Evolutionary conservation across 2,329 filamentous ascomycete species (phyloP).

Genomic region (Arthroderma sp.): DNA sequence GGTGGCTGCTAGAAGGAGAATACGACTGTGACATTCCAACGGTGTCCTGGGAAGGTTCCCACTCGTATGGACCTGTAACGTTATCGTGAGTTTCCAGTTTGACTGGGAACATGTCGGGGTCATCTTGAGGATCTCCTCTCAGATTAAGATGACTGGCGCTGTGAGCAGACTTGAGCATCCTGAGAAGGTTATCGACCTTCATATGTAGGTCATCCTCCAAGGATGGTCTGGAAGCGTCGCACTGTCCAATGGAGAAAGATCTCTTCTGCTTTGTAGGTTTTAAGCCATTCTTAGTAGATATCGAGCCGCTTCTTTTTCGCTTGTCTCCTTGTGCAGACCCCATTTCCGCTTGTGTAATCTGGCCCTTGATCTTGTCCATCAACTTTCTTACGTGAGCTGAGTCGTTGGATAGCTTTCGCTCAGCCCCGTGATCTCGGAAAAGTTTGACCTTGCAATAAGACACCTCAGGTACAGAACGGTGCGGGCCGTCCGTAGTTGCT

Average conservation of each 20-base stretch:
- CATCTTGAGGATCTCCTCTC: slow-evolving; percentile 32
- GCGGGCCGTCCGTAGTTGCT: slow-evolving; percentile 8
- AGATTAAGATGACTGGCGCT: slow-evolving; percentile 30
- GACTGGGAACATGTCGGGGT: slow-evolving; percentile 33
- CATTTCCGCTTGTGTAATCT: slow-evolving; percentile 62
- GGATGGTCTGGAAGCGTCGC: slow-evolving; percentile 30
- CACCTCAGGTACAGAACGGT: slow-evolving; percentile 31
- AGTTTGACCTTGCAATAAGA: slow-evolving; percentile 96
- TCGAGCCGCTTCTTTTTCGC: slow-evolving; percentile 45
- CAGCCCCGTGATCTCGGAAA: slow-evolving; percentile 89
- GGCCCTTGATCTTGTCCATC: slow-evolving; percentile 90
- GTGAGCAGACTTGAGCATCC: slow-evolving; percentile 34
- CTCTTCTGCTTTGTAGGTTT: slow-evolving; percentile 77
- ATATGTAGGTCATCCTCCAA: slow-evolving; percentile 33
- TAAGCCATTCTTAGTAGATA: slow-evolving; percentile 15
- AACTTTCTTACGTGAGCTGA: slow-evolving; percentile 90
- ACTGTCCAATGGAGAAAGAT: slow-evolving; percentile 76
- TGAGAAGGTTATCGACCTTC: slow-evolving; percentile 31
- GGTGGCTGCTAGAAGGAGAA: slow-evolving; percentile 29
- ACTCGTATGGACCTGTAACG: slow-evolving; percentile 17
- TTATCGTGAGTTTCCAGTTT: slow-evolving; percentile 20
- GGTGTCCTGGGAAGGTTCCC: slow-evolving; percentile 20
- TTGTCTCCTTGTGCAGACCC: slow-evolving; percentile 46
- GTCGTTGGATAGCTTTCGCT: slow-evolving; percentile 89
- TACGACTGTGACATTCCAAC: slow-evolving; percentile 20